Evolutionary conservation across 2,329 filamentous ascomycete species (phyloP), one percentile per base, ranked within the genome.

Genomic region (Beauveria scarabaeidicola): DNA sequence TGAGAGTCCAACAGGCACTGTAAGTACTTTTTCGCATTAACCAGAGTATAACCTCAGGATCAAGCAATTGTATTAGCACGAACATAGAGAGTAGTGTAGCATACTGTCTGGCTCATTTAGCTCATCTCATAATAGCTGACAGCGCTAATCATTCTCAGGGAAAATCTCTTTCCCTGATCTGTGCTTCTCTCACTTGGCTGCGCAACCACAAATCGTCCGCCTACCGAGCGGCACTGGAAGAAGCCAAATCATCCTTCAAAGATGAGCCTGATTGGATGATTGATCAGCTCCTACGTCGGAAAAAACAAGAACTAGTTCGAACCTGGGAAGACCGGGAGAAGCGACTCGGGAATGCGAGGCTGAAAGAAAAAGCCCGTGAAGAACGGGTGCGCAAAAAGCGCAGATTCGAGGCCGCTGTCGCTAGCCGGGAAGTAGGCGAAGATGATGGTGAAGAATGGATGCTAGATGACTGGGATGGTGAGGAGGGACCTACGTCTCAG

Each of bases 141-240:
- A 21, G 8, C 3, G 17, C 29, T 63, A 25, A 59, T 32, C 10
- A 38, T 19, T 11, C 43, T 19, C 63, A 89, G 79, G 92, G 92
- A 48, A 97, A 97, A 80, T 96, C 92, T 1, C 74, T 97, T 48
- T 96, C 92, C 64, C 79, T 97, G 29, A 94, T 97, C 63, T 97
- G 92, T 69, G 89, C 88, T 44, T 87, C 91, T 6, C 73, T 97
- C 67, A 96, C 91, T 3, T 97, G 92, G 92, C 78, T 97, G n/a
- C 86, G 92, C 52, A 83, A 90, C 60, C 83, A 92, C 73, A 93
- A 95, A 70, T 85, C 73, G 70, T 77, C 67, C 65, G 71, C 62
- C 73, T 87, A 77, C 72, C 88, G 77, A 71, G 80, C 69, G 64
- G 80, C 67, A 50, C 81, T 78, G 60, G 78, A 70, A 61, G 73